Base-by-base conservation (phyloP, 345 rosid genomes). In the Erodium maritimum region DNA sequence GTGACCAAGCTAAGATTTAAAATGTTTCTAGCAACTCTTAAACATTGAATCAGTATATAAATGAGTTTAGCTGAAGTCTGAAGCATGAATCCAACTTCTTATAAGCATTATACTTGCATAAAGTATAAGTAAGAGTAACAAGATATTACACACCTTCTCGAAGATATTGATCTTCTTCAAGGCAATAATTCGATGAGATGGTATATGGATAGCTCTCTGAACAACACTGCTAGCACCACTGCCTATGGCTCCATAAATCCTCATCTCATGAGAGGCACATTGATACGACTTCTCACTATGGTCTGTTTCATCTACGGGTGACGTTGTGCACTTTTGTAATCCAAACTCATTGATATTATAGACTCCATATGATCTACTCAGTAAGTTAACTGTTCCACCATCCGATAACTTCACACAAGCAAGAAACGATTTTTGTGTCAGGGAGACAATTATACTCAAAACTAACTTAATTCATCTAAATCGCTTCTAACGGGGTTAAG, bases 181-280 rank as follows among this genome's bases (percentile, higher is more conserved):
- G 57, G 96, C 95, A n/a, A 91, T 74, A 58, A 88, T 81, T 63
- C 84, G 76, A 53, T 91, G 95, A 17, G 79, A 79, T 2, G 98
- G 98, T 52, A 91, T 79, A 71, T 88, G 98, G 63, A 91, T 79
- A 65, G 96, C 98, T 67, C 98, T 84, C 75, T 83, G 98, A 70
- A 91, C 98, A 61, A 91, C 93, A 48, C 98, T 91, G 72, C 98
- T 91, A 21, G 98, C 98, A 50, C 96, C 96, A 56, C 88, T 88
- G 21, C 98, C 96, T 54, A 91, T 91, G 55, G 96, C 87, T 64
- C 98, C 98, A 58, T 82, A 91, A 62, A 81, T 73, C 62, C 87
- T 73, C 98, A 91, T 91, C 75, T 91, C 98, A 55, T 80, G 75
- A 8, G 98, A 91, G 58, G 96, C 98, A 80, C 96, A 88, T 54